Percentiles rank a stretch among this genome's conserved stretches.
phyloP scores from a whole-genome alignment of 1,139 yeast genomes.

The Saccharomycopsis crataegensis region DNA sequence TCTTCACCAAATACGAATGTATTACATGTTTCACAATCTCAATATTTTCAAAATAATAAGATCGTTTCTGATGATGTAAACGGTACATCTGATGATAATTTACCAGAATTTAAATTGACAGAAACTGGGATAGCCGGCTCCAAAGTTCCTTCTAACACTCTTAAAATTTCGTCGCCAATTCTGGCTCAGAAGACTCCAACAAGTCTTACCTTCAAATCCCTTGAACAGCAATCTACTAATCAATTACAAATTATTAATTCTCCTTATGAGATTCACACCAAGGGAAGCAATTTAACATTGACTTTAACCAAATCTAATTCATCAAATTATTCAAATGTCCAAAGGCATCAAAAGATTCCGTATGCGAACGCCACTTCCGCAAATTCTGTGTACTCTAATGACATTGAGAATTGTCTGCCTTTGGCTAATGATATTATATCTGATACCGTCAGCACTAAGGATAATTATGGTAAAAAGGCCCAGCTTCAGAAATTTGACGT shows the following conservation, averaged over 20 bases:
- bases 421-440: not conserved
- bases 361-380: not conserved
- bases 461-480: not conserved
- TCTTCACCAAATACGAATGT: too few relatives aligned
- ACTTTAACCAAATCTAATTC: constrained; percentile 1
- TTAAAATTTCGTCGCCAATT: too few relatives aligned
- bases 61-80: not conserved
- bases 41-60: constrained; percentile 1
- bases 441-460: not conserved
- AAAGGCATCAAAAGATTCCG: not conserved
- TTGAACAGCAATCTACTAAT: not conserved
- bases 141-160: not conserved
- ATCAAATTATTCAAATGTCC: not conserved
- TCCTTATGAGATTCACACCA: not conserved
- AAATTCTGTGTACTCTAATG: not conserved
- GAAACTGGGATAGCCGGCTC: not conserved
- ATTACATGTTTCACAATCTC: not conserved
- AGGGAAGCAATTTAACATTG: constrained; percentile 5
- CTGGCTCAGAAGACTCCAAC: not conserved
- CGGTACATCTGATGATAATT: too few relatives aligned
- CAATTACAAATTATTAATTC: not conserved
- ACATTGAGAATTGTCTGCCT: not conserved
- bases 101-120: too few relatives aligned
- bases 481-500: not conserved
- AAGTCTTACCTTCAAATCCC: not conserved